A percentile compares a stretch with the other conserved stretches of the same genome.
These are phyloP conservation scores for Volvox africanus DNA, from an alignment of 139 green algal genomes.

Conservation along the genomic window DNA sequence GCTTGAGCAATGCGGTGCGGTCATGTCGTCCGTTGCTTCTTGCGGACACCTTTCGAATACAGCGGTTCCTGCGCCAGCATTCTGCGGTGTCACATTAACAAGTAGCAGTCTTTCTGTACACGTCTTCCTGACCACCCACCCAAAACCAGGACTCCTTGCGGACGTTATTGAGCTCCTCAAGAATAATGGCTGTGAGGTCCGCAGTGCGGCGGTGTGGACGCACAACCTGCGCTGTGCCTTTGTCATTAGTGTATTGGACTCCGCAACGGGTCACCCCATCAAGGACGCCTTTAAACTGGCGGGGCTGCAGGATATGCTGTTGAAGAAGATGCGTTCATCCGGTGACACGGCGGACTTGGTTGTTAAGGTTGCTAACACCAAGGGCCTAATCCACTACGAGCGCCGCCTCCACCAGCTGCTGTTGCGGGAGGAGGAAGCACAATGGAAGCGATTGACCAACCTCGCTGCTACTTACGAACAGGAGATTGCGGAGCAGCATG, in stretches of 20 bases:
- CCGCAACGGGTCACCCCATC: background rate
- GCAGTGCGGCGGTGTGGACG: constrained; percentile 43
- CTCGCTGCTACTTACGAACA: constrained; percentile 37
- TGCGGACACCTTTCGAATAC: too few relatives aligned
- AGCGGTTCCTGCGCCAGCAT: too few relatives aligned
- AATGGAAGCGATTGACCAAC: constrained; percentile 25
- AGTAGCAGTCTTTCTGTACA: too few relatives aligned
- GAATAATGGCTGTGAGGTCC: constrained; percentile 87
- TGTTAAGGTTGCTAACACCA: constrained; percentile 33
- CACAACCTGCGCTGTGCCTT: constrained; percentile 27
- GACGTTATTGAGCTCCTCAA: constrained; percentile 89
- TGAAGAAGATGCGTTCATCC: background rate
- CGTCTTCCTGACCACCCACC: too few relatives aligned
- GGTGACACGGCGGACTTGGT: constrained; percentile 17
- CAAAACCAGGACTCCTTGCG: constrained; percentile 73
- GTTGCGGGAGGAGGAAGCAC: constrained; percentile 48
- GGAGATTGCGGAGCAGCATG: constrained; percentile 36
- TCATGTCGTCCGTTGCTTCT: too few relatives aligned
- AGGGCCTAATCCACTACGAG: constrained; percentile 53
- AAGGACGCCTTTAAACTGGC: constrained; percentile 40
- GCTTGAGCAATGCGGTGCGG: too few relatives aligned
- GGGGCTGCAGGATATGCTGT: constrained; percentile 42
- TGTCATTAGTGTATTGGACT: constrained; percentile 41
- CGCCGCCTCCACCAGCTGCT: constrained; percentile 59
- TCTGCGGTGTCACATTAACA: too few relatives aligned